These are phyloP conservation scores for Saturnispora besseyi DNA, from an alignment of 805 yeast genomes.

Conservation along the genomic window DNA sequence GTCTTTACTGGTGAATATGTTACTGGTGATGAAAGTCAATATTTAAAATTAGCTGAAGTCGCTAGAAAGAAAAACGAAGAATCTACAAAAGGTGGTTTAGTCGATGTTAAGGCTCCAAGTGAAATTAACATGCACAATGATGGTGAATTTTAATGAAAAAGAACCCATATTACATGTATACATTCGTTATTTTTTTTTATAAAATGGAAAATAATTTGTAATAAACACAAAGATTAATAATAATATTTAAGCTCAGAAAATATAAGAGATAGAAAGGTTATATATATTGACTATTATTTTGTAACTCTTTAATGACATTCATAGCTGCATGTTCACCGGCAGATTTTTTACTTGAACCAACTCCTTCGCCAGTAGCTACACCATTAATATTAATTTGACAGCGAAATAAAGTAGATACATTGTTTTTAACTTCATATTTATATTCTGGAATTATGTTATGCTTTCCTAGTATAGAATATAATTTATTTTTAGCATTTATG, in stretches of 20 bases:
- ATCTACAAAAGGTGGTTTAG: constrained; percentile 32
- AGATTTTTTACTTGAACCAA: constrained; percentile 9
- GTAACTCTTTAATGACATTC: background rate
- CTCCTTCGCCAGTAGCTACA: constrained; percentile 2
- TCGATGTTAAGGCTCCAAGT: constrained; percentile 71
- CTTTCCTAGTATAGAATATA: background rate
- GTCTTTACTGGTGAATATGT: constrained; percentile 92
- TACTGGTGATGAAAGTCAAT: constrained; percentile 86
- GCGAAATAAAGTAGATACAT: background rate
- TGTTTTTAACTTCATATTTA: background rate
- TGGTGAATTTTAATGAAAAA: constrained; percentile 35
- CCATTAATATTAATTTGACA: background rate
- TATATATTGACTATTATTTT: background rate
- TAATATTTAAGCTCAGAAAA: background rate
- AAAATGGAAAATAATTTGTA: background rate
- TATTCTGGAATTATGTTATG: background rate
- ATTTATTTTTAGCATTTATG: background rate
- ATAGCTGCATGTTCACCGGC: constrained; percentile 11
- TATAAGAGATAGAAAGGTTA: background rate
- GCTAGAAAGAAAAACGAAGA: constrained; percentile 66
- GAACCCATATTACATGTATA: background rate
- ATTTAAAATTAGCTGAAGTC: constrained; percentile 71
- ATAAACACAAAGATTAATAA: background rate
- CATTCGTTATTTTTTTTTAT: background rate
- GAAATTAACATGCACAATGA: constrained; percentile 50